These are phyloP conservation scores for Plasmopara halstedii DNA, from an alignment of 352 stramenopile species.

Conservation along the genomic window DNA sequence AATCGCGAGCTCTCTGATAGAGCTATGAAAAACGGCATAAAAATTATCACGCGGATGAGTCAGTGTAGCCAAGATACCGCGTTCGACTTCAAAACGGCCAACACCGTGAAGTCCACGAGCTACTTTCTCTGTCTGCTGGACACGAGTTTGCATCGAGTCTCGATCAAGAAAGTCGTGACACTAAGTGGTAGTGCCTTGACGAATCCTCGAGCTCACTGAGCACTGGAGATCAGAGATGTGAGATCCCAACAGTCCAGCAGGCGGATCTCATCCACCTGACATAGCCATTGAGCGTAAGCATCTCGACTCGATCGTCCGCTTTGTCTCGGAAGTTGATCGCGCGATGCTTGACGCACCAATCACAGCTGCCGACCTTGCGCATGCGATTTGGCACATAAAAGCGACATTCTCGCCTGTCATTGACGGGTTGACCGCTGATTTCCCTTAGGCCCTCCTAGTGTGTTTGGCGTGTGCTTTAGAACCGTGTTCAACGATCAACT, in stretches of 20 bases:
- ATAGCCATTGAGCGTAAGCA: neutral
- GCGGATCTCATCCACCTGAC: neutral
- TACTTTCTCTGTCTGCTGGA: too few relatives aligned
- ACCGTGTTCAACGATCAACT: neutral
- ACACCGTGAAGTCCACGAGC: too few relatives aligned
- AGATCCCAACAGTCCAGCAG: neutral
- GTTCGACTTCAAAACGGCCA: too few relatives aligned
- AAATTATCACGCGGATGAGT: too few relatives aligned
- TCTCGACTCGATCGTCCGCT: neutral
- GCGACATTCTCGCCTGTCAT: too few relatives aligned
- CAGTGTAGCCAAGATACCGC: too few relatives aligned
- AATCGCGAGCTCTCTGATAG: too few relatives aligned
- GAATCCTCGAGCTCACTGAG: neutral
- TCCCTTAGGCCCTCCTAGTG: too few relatives aligned
- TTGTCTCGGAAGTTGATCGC: neutral
- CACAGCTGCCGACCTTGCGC: neutral
- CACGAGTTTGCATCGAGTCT: too few relatives aligned
- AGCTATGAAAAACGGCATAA: too few relatives aligned
- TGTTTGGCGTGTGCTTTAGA: neutral
- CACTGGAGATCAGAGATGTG: neutral
- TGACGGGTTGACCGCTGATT: neutral
- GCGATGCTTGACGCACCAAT: neutral
- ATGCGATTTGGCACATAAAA: neutral
- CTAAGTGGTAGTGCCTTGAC: neutral
- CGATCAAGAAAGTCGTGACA: too few relatives aligned